These are phyloP conservation scores for Corylus avellana DNA, from an alignment of 306 rosid genomes.

Conservation along the genomic window DNA sequence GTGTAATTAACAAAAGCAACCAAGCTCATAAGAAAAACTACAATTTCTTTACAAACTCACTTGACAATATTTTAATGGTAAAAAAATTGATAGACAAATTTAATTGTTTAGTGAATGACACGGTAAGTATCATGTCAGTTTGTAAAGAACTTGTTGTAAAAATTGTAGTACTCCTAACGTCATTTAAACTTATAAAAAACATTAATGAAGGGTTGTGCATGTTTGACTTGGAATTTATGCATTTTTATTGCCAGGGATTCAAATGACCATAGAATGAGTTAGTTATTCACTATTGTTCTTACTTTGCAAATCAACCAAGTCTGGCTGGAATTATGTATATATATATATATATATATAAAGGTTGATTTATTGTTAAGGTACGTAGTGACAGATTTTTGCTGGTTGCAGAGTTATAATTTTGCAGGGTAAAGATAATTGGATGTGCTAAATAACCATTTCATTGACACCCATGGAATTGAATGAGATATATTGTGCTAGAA, in stretches of 20 bases:
- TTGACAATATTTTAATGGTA: neutral
- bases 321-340: neutral
- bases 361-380: slow-evolving; percentile 6
- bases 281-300: too few relatives aligned
- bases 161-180: too few relatives aligned
- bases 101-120: too few relatives aligned
- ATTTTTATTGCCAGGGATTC: neutral
- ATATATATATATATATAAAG: neutral
- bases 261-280: neutral
- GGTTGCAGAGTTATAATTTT: neutral
- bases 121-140: too few relatives aligned
- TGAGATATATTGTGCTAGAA: neutral
- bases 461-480: slow-evolving; percentile 9
- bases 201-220: neutral
- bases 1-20: neutral
- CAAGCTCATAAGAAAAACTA: neutral
- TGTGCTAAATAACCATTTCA: slow-evolving; percentile 15
- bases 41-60: neutral
- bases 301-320: neutral
- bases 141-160: too few relatives aligned
- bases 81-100: too few relatives aligned
- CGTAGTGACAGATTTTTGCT: neutral
- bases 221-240: neutral
- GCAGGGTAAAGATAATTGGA: neutral
- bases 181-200: neutral